Evolutionary conservation across 371 early-diverging fungal species (phyloP), one percentile per base, ranked within the genome.

Genomic region (Mortierella sp.): DNA sequence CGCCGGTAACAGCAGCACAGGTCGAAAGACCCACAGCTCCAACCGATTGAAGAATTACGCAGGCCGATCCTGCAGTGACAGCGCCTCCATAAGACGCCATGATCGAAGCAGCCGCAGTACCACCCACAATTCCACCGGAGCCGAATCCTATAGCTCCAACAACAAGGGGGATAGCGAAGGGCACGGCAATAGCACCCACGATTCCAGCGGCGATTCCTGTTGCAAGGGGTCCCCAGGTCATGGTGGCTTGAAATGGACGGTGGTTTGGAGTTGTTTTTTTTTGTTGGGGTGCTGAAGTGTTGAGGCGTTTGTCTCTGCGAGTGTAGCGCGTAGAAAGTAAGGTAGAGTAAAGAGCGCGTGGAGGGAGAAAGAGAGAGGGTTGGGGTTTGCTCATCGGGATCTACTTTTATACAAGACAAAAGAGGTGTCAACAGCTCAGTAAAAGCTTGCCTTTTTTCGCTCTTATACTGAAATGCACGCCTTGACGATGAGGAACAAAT

Each of bases 81-180:
- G 69, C 31, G 10, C 81, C 84, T 46, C 81, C 75, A 67, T 83
- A 80, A 2, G 73, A 57, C 4, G 84, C 69, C 78, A 80, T 83
- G n/a, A 80, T 34, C 0, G 11, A 5, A 3, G 81, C 72, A 5
- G 80, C 81, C n/a, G 31, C 53, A 5, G 70, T 59, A 54, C 80
- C 77, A 3, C 72, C 72, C 5, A 44, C 50, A 21, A 80, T 74
- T n/a, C 84, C 81, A 10, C 53, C 69, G 0, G 72, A 21, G 4
- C 72, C 46, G 48, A 83, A 80, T 0, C 80, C 77, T 5, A 71
- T 19, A 2, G 21, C 55, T 5, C 53, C 53, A 9, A 78, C 75
- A 1, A 31, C 31, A 14, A 46, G 31, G 13, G 51, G 51, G 31
- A 74, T 55, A 0, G 69, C 61, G 6, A 53, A 9, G 28, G 76